Conservation (phyloP, 169 alveolate species). For the Theileria parva region DNA sequence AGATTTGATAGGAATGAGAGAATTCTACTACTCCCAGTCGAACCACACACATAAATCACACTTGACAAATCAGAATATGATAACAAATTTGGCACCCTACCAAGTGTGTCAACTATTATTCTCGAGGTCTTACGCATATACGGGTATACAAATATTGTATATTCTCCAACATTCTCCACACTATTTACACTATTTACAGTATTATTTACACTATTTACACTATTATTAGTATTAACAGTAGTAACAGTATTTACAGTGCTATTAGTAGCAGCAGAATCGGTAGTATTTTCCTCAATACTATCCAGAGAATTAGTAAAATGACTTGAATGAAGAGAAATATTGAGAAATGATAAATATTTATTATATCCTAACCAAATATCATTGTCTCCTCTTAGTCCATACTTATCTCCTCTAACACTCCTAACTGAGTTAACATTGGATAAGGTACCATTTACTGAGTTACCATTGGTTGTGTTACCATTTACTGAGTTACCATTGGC, state of each 20-base stretch:
- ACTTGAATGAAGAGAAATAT: background rate
- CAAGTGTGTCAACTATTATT: conserved; percentile 24
- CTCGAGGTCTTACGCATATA: conserved; percentile 35
- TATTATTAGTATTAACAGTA: too few species aligned
- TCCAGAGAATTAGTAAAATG: background rate
- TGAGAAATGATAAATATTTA: conserved; percentile 28
- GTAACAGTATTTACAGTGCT: too few species aligned
- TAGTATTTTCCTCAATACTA: background rate
- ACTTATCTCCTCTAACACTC: conserved; percentile 1
- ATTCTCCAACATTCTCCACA: conserved; percentile 8
- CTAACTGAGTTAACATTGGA: background rate
- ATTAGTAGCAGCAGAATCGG: background rate
- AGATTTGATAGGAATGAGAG: conserved; percentile 29
- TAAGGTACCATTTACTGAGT: too few species aligned
- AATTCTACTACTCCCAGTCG: conserved; percentile 65
- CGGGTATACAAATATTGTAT: conserved; percentile 60
- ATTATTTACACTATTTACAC: too few species aligned
- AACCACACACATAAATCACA: conserved; percentile 42
- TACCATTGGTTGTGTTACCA: background rate
- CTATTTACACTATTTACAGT: too few species aligned
- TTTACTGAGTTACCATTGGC: background rate
- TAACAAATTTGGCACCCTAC: background rate
- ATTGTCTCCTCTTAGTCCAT: conserved; percentile 12
- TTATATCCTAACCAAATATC: conserved; percentile 68
- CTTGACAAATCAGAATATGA: conserved; percentile 34